These are phyloP conservation scores for Cercophora scortea DNA, from an alignment of 495 filamentous ascomycete species.

Conservation along the genomic window DNA sequence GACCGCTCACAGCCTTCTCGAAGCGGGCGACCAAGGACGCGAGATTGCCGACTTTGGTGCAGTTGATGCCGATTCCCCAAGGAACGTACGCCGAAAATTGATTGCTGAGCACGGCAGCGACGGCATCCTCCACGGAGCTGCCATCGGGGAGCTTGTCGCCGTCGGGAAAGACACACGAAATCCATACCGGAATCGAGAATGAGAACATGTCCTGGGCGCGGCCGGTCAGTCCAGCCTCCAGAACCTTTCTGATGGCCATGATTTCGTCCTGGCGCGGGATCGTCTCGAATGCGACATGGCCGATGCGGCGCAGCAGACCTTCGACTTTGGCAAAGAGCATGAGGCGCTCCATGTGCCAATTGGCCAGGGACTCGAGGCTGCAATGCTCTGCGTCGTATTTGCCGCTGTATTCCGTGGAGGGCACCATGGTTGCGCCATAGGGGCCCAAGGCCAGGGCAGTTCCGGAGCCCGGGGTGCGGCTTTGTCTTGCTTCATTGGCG, in stretches of 20 bases:
- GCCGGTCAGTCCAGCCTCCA: background rate
- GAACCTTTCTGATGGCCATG: constrained; percentile 43
- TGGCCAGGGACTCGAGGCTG: constrained; percentile 29
- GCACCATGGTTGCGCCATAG: constrained; percentile 58
- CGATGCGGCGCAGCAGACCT: constrained; percentile 24
- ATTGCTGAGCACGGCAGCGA: constrained; percentile 32
- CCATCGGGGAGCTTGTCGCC: constrained; percentile 38
- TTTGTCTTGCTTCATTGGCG: constrained; percentile 22
- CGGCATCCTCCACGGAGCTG: constrained; percentile 34
- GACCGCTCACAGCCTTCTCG: constrained; percentile 28
- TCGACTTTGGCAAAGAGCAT: constrained; percentile 30
- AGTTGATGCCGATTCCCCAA: constrained; percentile 61
- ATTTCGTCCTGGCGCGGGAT: constrained; percentile 52
- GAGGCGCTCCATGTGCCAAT: constrained; percentile 52
- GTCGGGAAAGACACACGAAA: constrained; percentile 54
- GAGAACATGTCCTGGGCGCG: background rate
- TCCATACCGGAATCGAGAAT: constrained; percentile 42
- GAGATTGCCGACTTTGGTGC: constrained; percentile 52
- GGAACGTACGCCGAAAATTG: constrained; percentile 24
- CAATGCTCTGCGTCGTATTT: constrained; percentile 43
- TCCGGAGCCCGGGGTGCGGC: constrained; percentile 9
- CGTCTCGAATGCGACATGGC: constrained; percentile 59
- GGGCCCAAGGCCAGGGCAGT: constrained; percentile 51
- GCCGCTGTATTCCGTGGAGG: constrained; percentile 56
- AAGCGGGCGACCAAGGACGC: constrained; percentile 37